Evolutionary conservation across 1,284 basidiomycete species (phyloP), one percentile per base, ranked within the genome.

Genomic region (Sparassis latifolia): DNA sequence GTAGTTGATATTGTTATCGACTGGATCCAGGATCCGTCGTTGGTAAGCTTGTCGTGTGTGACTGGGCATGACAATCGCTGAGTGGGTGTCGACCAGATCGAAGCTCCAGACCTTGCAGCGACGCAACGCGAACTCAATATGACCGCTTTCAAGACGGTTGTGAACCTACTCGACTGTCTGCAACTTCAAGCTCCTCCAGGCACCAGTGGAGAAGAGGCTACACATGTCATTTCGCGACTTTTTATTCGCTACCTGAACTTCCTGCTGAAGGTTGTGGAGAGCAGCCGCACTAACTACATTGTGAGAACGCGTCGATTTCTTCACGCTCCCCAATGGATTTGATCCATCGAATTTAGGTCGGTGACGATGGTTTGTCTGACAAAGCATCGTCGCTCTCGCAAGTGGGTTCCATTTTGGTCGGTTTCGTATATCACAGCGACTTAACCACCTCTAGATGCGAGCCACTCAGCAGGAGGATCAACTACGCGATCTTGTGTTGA

Each of bases 161-260:
- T 90, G 29, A 85, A 80, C 47, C 70, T 93, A n/a, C 72, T 92
- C 42, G 88, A 94, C 57, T 78, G 83, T 28, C 69, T 94, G 3
- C 79, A 84, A 49, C 71, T 95, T n/a, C 74, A 78, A 45, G 71
- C 79, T 1, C 67, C 78, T 2, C 87, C 89, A 10, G 73, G 68
- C 20, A 71, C 69, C 0, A 73, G 75, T 9, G 76, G 79, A 2
- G 87, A 90, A 53, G 82, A 88, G 49, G 73, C 75, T 33, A 73
- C 76, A 1, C 86, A 89, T 59, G 81, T 82, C 33, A 78, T 87
- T 32, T 84, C 88, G 2, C 75, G 91, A 31, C 65, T 91, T 32
- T 93, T 93, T 69, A 83, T 86, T 58, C 81, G 83, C 46, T 91
- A 92, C 62, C 82, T 85, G 41, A 72, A 71, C 27, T 74, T 84